phyloP scores from a whole-genome alignment of 495 filamentous ascomycete species.

The Amphirosellinia nigrospora region DNA sequence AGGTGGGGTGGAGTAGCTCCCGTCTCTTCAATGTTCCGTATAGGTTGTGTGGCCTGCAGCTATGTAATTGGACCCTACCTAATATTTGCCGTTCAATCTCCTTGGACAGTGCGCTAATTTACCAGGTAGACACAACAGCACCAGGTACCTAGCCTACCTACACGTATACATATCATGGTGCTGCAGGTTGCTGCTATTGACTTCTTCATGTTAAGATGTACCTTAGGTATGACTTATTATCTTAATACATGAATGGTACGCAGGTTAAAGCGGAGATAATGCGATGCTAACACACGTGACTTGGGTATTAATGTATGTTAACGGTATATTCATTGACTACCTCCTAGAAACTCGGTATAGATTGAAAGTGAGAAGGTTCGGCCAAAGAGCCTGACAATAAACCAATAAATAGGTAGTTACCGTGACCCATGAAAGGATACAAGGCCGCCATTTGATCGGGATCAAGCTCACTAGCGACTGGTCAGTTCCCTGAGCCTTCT shows the following conservation, averaged over 20 bases:
- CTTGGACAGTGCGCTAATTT: not conserved
- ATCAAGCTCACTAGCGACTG: not conserved
- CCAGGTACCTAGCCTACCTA: too few relatives aligned
- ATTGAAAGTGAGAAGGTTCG: not conserved
- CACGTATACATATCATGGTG: not conserved
- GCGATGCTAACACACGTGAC: slow-evolving; percentile 10
- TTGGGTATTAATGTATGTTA: slow-evolving; percentile 3
- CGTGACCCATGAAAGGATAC: not conserved
- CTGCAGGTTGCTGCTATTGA: not conserved
- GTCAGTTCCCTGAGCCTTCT: slow-evolving; percentile 8
- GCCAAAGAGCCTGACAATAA: not conserved
- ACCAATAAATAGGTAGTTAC: not conserved
- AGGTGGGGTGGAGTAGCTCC: not conserved
- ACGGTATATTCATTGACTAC: not conserved
- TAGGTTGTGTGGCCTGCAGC: too few relatives aligned
- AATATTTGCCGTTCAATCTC: not conserved
- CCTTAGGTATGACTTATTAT: not conserved
- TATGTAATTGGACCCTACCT: too few relatives aligned
- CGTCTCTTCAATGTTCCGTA: not conserved
- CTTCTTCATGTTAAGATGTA: not conserved
- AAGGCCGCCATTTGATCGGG: not conserved
- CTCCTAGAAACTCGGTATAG: too few relatives aligned
- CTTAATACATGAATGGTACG: too few relatives aligned
- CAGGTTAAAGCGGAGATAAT: not conserved
- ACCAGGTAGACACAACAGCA: not conserved